A percentile compares a stretch with the other conserved stretches of the same genome.
Evolutionary conservation across 139 green algal species (phyloP).

Genomic region (Helicosporidium sp.): DNA sequence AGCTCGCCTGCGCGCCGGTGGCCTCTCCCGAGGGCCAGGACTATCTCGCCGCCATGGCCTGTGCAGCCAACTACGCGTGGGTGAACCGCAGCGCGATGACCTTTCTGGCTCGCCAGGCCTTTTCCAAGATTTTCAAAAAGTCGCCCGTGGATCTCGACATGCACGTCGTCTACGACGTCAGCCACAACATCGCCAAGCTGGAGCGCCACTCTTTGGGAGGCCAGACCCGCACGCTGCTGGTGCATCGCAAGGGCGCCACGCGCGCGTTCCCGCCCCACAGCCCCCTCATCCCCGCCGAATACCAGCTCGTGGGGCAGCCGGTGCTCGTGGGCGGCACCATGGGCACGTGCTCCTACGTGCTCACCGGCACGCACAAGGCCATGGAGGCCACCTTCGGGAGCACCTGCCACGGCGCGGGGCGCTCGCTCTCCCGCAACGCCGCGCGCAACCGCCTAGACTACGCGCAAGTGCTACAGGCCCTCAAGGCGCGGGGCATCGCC

Average conservation of each 20-base stretch:
- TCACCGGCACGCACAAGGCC: conserved; percentile 66
- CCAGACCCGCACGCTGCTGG: conserved; percentile 47
- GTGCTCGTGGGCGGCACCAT: conserved; percentile 82
- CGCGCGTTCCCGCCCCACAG: conserved; percentile 74
- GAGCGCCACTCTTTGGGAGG: conserved; percentile 73
- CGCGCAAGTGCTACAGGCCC: conserved; percentile 49
- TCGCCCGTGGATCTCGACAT: conserved; percentile 74
- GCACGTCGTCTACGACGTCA: conserved; percentile 80
- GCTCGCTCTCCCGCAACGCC: conserved; percentile 47
- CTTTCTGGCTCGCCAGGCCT: conserved; percentile 57
- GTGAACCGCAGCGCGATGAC: conserved; percentile 76
- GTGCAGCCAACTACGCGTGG: conserved; percentile 80
- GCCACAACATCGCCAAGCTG: conserved; percentile 81
- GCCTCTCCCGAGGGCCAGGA: conserved; percentile 48
- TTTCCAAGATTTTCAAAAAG: conserved; percentile 57
- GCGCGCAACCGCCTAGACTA: conserved; percentile 53
- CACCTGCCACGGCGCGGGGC: conserved; percentile 67
- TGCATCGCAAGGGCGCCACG: conserved; percentile 75
- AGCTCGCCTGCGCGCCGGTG: conserved; percentile 74
- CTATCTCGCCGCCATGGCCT: conserved; percentile 75
- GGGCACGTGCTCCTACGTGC: conserved; percentile 71
- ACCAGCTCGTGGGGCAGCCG: conserved; percentile 68
- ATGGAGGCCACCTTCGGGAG: conserved; percentile 64
- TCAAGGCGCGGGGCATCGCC: conserved; percentile 60
- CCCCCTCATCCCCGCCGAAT: conserved; percentile 72